Base-by-base conservation (phyloP, 345 rosid genomes). In the Alliaria petiolata region DNA sequence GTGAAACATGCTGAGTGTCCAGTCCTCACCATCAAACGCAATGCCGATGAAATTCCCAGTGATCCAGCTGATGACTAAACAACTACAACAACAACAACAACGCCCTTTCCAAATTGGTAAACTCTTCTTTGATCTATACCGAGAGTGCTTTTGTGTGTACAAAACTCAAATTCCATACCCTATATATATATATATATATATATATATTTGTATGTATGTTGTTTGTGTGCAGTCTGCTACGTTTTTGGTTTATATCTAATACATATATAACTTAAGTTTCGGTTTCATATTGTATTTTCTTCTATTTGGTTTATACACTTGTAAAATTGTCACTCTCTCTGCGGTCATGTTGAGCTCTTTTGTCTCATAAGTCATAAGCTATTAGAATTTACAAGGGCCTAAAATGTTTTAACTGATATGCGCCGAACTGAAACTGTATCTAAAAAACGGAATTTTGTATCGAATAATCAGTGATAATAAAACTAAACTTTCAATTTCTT, bases 1-100 rank as follows among this genome's bases (percentile, higher is more conserved):
- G 89, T 80, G 73, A 91, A 95, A 86, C 90, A 95, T 79, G 95
- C 96, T 0, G 92, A 91, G 64, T 91, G 96, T 77, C 99, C 99
- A 9, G 95, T 89, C 7, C 56, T 95, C 62, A 78, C 89, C 2
- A 89, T 95, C 81, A 95, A 95, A 77, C 96, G 99, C 50, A 82
- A 75, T 0, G 83, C 90, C 4, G 91, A 84, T 19, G 91, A 95
- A 74, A 78, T 89, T 67, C 99, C 97, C 36, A 84, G 81, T 74
- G 98, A 92, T 80, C 85, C 85, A 16, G 91, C 93, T 1, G 97
- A 95, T 73, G 97, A 95, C 79, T 91, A 84, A 4, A 62, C 17
- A 2, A 62, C 30, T 53, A 62, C 16, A 2, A 62, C n/a, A n/a
- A n/a, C n/a, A 55, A 8, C 4, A 10, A 17, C 1, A 7, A 31